A percentile compares a stretch with the other conserved stretches of the same genome.
Evolutionary conservation across 2,329 filamentous ascomycete species (phyloP).

Genomic region (Chrysoporthe cubensis): DNA sequence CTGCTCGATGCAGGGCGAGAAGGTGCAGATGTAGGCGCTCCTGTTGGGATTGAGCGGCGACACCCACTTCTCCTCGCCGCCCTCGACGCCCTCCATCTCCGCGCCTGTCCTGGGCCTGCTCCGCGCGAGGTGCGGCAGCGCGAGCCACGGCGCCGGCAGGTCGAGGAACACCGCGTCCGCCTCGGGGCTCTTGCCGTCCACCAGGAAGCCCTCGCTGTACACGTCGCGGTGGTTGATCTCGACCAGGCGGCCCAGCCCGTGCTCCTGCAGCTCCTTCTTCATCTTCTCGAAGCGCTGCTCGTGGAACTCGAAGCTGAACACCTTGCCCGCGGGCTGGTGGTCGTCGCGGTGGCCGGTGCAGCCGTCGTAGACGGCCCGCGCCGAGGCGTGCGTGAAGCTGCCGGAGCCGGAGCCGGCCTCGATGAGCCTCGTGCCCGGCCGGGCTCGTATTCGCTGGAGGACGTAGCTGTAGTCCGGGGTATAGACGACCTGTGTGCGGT

Average conservation of each 20-base stretch:
- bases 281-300: constrained; percentile 72
- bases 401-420: constrained; percentile 83
- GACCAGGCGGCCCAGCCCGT: constrained; percentile 68
- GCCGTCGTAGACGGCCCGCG: constrained; percentile 73
- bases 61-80: constrained; percentile 44
- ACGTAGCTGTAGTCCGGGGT: constrained; percentile 87
- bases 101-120: constrained; percentile 40
- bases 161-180: constrained; percentile 79
- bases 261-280: constrained; percentile 68
- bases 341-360: constrained; percentile 51
- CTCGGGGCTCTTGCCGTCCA: constrained; percentile 61
- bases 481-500: constrained; percentile 85
- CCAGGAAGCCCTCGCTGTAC: constrained; percentile 73
- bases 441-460: constrained; percentile 73
- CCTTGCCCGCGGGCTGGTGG: constrained; percentile 61
- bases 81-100: constrained; percentile 31
- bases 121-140: constrained; percentile 74
- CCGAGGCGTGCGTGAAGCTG: constrained; percentile 81
- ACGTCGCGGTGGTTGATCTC: constrained; percentile 79
- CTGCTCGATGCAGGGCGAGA: constrained; percentile 97
- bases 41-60: constrained; percentile 73
- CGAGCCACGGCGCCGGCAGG: constrained; percentile 80
- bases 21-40: constrained; percentile 83
- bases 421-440: constrained; percentile 74
- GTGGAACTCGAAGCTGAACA: constrained; percentile 85